Evolutionary conservation across 1,284 basidiomycete species (phyloP).

Genomic region (Heterobasidion parviporum): DNA sequence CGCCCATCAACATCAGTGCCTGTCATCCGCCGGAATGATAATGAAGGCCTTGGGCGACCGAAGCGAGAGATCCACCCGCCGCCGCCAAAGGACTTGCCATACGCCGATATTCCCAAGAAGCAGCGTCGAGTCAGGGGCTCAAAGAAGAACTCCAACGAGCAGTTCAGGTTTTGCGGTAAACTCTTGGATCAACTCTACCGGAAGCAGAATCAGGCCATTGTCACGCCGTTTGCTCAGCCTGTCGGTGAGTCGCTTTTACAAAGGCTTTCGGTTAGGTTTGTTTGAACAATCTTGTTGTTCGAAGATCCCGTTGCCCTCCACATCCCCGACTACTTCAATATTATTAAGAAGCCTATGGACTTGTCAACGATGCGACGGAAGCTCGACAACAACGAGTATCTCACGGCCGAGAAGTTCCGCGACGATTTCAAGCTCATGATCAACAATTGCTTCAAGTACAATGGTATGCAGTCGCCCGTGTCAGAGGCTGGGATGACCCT

Average conservation of each 20-base stretch:
- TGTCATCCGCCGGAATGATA: conserved; percentile 67
- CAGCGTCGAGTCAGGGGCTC: conserved; percentile 52
- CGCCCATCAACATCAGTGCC: conserved; percentile 73
- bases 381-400: conserved; percentile 71
- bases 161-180: conserved; percentile 79
- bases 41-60: conserved; percentile 60
- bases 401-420: conserved; percentile 71
- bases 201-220: conserved; percentile 70
- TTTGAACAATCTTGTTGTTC: neutral
- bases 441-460: conserved; percentile 89
- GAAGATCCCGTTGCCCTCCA: conserved; percentile 72
- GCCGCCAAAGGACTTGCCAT: conserved; percentile 85
- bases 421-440: conserved; percentile 94
- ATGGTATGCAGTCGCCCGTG: conserved; percentile 83
- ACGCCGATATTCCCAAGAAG: conserved; percentile 71
- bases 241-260: conserved; percentile 56
- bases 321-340: conserved; percentile 79
- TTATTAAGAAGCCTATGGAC: conserved; percentile 95
- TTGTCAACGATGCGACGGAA: conserved; percentile 82
- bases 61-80: conserved; percentile 97
- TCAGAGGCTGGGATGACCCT: conserved; percentile 77
- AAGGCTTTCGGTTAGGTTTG: neutral
- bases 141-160: conserved; percentile 69
- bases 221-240: conserved; percentile 87
- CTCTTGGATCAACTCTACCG: conserved; percentile 73